Base-by-base conservation (phyloP, 331 rosid species). In the Malus hybrid region DNA sequence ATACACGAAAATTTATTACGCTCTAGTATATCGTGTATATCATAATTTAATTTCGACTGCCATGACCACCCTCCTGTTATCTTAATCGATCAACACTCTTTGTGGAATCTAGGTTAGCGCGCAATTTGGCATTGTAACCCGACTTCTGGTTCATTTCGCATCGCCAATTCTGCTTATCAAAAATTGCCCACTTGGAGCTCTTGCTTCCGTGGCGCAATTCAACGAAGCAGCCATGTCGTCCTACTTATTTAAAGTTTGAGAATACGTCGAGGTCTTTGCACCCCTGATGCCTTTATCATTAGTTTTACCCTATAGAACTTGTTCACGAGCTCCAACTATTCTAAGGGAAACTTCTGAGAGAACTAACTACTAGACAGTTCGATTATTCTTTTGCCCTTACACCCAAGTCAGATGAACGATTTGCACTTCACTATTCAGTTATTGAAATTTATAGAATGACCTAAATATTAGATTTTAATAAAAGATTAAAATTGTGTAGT, bases 231-330 rank as follows among this genome's bases (percentile, higher is more conserved):
- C 55, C n/a, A 7, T 0, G 55, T 6, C n/a, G 3, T 5, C 55
- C 3, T 50, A 15, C 55, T 7, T 50, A 50, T 50, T 50, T 50
- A 50, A 50, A 5, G 19, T 15, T 50, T 50, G 55, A 50, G 55
- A 50, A 50, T 50, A 88, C 83, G 90, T 88, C 75, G 82, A 88
- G 86, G 87, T 84, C 81, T 80, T 84, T 88, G 82, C 78, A 76
- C 90, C 88, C 88, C 83, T 78, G 86, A 84, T 84, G 85, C 87
- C 93, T 86, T 87, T 86, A 82, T 88, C 90, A 84, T 84, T 86
- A 80, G 89, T 85, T 83, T 86, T 86, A 86, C 90, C 84, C 75
- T 81, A 86, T 88, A 86, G 84, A 88, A 84, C 89, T 86, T 81
- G 80, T 86, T 52, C 79, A 59, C 24, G 87, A 60, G 91, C 91